These are phyloP conservation scores for Mangifera indica DNA, from an alignment of 345 rosid genomes.

Conservation along the genomic window DNA sequence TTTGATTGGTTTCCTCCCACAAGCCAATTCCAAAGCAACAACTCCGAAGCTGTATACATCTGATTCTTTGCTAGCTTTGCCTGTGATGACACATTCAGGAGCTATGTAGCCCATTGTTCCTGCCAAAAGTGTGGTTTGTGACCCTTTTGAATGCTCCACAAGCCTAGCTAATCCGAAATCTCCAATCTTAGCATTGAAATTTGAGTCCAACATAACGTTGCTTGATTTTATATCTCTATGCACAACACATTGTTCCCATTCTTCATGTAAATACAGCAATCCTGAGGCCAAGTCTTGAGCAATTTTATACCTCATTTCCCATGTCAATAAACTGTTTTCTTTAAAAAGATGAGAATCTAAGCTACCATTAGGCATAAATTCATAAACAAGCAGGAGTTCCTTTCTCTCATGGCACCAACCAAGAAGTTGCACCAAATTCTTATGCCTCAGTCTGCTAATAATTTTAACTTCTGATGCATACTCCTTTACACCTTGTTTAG, in stretches of 20 bases:
- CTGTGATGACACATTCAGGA: slow-evolving; percentile 10
- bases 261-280: slow-evolving; percentile 24
- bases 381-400: slow-evolving; percentile 23
- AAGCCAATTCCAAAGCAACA: slow-evolving; percentile 18
- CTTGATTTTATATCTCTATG: slow-evolving; percentile 27
- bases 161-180: slow-evolving; percentile 27
- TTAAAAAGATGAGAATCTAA: slow-evolving; percentile 23
- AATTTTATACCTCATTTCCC: slow-evolving; percentile 20
- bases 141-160: slow-evolving; percentile 13
- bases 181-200: slow-evolving; percentile 23
- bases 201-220: slow-evolving; percentile 23
- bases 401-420: slow-evolving; percentile 34
- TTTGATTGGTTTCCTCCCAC: slow-evolving; percentile 18
- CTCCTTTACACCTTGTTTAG: slow-evolving; percentile 28
- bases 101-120: slow-evolving; percentile 27
- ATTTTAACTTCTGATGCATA: slow-evolving; percentile 29
- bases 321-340: slow-evolving; percentile 8
- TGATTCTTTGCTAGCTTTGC: slow-evolving; percentile 25
- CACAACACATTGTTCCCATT: slow-evolving; percentile 21
- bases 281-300: slow-evolving; percentile 23
- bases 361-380: slow-evolving; percentile 20
- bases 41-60: slow-evolving; percentile 27
- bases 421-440: slow-evolving; percentile 29
- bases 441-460: slow-evolving; percentile 31
- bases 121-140: slow-evolving; percentile 19